Conservation (phyloP, 805 yeast species). For the Pichia rugopelliculosa region DNA sequence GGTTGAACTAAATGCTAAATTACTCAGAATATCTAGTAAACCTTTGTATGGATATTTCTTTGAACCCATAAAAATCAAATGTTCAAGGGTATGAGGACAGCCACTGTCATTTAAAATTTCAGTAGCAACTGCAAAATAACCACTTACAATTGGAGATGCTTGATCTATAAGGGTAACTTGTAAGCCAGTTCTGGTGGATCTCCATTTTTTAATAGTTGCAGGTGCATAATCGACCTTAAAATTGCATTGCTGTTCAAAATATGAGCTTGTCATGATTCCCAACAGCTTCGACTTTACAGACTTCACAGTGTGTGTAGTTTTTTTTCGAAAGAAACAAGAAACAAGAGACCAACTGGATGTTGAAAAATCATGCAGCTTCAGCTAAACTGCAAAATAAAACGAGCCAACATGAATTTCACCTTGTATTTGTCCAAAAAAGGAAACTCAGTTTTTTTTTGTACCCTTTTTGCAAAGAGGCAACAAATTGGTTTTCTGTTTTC, state of each 20-base stretch:
- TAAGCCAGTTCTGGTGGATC: conserved; percentile 71
- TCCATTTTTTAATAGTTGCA: conserved; percentile 63
- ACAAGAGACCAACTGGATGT: not conserved
- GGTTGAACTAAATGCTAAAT: conserved; percentile 73
- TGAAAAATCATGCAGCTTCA: too few relatives aligned
- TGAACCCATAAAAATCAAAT: conserved; percentile 91
- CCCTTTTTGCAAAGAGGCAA: not conserved
- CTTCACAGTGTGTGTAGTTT: not conserved
- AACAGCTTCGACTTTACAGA: not conserved
- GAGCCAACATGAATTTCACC: not conserved
- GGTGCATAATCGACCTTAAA: conserved; percentile 76
- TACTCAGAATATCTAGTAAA: conserved; percentile 77
- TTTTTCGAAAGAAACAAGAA: too few relatives aligned
- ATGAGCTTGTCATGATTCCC: conserved; percentile 17
- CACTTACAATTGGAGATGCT: conserved; percentile 82
- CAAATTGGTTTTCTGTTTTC: not conserved
- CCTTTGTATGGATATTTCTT: conserved; percentile 87
- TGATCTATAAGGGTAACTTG: conserved; percentile 71
- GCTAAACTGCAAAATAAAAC: too few relatives aligned
- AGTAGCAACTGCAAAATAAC: conserved; percentile 94
- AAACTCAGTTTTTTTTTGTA: not conserved
- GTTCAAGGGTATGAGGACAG: conserved; percentile 93
- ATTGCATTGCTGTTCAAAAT: conserved; percentile 37
- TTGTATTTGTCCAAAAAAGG: not conserved
- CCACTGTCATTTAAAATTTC: conserved; percentile 86